Evolutionary conservation across 1,284 basidiomycete species (phyloP).

Genomic region (Trichosporon inkin): DNA sequence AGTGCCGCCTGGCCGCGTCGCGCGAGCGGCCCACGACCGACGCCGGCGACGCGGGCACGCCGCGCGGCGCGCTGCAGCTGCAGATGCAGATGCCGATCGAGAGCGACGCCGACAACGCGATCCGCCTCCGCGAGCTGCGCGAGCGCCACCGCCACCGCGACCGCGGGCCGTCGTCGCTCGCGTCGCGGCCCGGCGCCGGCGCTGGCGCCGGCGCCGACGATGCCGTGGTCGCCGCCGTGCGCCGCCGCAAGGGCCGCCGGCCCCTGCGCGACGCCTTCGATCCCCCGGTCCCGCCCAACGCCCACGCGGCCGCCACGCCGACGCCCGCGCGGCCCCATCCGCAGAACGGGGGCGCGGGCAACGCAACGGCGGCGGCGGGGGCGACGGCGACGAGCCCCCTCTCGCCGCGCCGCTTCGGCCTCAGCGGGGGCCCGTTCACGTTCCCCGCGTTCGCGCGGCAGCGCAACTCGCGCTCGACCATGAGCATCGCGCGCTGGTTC

Average conservation of each 20-base stretch:
- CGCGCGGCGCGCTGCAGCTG: conserved; percentile 5
- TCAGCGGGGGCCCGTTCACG: background rate
- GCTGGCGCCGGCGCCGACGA: background rate
- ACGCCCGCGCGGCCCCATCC: too few species aligned
- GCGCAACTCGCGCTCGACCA: conserved; percentile 27
- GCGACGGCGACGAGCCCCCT: background rate
- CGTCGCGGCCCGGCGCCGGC: background rate
- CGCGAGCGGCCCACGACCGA: conserved; percentile 40
- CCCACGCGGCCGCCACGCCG: too few species aligned
- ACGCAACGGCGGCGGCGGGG: too few species aligned
- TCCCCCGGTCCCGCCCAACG: background rate
- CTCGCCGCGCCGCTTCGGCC: background rate
- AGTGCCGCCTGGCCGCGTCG: conserved; percentile 58
- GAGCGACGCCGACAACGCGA: conserved; percentile 49
- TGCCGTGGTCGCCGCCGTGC: background rate
- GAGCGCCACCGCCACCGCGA: background rate
- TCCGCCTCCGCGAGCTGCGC: conserved; percentile 34
- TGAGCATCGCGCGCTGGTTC: conserved; percentile 39
- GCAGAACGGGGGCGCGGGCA: too few species aligned
- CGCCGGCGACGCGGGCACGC: conserved; percentile 15
- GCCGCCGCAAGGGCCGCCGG: background rate
- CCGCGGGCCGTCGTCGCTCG: background rate
- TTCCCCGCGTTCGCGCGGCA: conserved; percentile 29
- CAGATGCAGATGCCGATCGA: conserved; percentile 41
- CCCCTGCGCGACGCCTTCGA: background rate